Base-by-base conservation (phyloP, 768 basidiomycete genomes). In the Phaffia australis region DNA sequence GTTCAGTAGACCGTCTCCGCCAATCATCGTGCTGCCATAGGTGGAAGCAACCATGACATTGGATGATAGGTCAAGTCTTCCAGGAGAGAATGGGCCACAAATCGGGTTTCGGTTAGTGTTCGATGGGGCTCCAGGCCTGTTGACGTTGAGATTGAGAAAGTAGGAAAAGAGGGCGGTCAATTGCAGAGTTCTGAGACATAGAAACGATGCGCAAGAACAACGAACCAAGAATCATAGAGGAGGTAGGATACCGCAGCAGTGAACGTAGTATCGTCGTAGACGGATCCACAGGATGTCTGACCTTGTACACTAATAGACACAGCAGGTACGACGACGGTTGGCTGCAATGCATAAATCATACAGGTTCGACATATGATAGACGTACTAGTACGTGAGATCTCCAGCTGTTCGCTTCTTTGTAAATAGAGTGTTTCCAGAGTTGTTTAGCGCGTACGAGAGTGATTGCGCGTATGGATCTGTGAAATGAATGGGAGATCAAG, bases 91-190 rank as follows among this genome's bases (percentile, higher is more conserved):
- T 3, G 61, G 61, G 4, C 61, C 61, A 23, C 61, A 63, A 52
- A 63, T 63, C 14, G 61, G 61, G 50, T 63, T 63, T 52, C 61
- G 61, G 61, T 63, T 63, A 3, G 61, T 51, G 50, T 25, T 21
- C 29, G 55, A 21, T 5, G 25, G n/a, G 19, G 61, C 61, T 63
- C 61, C 61, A 19, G 61, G 61, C 58, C 58, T 59, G 58, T 15
- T 27, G 29, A 42, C 19, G 21, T 15, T n/a, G 35, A 47, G 25
- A 59, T 25, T 15, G 58, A 42, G 29, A 32, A 18, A 47, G 23
- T 47, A 59, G 58, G 23, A 25, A 47, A 5, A 21, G 58, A 1
- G 35, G 9, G 15, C n/a, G n/a, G n/a, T n/a, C n/a, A n/a, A n/a
- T n/a, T n/a, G n/a, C n/a, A 42, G 25, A 47, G 25, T 3, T 16